These are phyloP conservation scores for Allium sativum DNA, from an alignment of 106 monocot species.

Conservation along the genomic window DNA sequence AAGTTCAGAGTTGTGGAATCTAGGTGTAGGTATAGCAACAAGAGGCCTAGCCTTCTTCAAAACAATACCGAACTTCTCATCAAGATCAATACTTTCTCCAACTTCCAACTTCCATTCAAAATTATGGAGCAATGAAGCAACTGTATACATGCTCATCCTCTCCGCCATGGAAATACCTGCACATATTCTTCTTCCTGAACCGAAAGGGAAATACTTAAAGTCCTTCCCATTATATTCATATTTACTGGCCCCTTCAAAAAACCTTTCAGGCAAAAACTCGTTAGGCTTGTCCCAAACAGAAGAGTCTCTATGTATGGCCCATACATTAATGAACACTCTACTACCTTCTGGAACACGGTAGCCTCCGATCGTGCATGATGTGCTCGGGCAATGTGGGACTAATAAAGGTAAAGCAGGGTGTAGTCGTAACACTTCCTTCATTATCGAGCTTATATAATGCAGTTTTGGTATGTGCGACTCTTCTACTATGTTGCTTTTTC, in stretches of 20 bases:
- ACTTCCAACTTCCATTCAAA: constrained; percentile 35
- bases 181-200: constrained; percentile 36
- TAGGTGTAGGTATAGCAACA: constrained; percentile 15
- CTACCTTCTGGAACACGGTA: constrained; percentile 11
- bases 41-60: constrained; percentile 25
- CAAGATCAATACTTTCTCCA: constrained; percentile 11
- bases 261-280: constrained; percentile 31
- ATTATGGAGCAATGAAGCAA: constrained; percentile 23
- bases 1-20: constrained; percentile 10
- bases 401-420: constrained; percentile 8
- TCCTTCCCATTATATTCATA: constrained; percentile 15
- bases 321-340: constrained; percentile 19
- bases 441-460: neutral
- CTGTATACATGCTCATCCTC: constrained; percentile 16
- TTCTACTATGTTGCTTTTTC: constrained; percentile 5
- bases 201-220: constrained; percentile 34
- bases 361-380: constrained; percentile 9
- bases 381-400: constrained; percentile 19
- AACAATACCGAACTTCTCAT: constrained; percentile 31
- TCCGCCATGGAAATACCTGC: constrained; percentile 30
- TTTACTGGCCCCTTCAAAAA: neutral
- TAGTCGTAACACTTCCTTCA: constrained; percentile 13
- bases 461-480: constrained; percentile 7
- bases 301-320: constrained; percentile 26
- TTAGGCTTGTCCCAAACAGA: constrained; percentile 12